These are phyloP conservation scores for Pyricularia sp. DNA, from an alignment of 2,329 filamentous ascomycete genomes.

Conservation along the genomic window DNA sequence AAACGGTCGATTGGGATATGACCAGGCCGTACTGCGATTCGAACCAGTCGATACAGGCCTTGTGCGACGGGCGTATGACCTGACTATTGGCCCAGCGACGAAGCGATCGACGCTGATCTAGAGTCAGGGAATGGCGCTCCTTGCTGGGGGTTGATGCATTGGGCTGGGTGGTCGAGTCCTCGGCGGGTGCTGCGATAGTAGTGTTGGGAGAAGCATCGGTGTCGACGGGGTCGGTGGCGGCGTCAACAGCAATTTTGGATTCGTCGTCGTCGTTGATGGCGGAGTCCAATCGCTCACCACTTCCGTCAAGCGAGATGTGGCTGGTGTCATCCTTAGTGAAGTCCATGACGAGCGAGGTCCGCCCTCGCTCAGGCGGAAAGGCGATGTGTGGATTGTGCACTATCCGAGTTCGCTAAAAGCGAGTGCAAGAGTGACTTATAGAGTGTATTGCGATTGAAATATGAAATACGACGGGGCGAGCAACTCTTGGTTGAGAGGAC, in stretches of 20 bases:
- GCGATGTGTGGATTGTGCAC: not conserved
- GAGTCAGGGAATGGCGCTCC: conserved; percentile 51
- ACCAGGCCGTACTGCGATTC: conserved; percentile 46
- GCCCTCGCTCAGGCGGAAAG: not conserved
- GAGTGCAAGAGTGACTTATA: not conserved
- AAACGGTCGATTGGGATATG: conserved; percentile 55
- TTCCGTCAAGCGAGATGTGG: not conserved
- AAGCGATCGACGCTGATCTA: conserved; percentile 52
- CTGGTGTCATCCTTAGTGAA: not conserved
- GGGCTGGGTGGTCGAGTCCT: not conserved
- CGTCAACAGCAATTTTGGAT: not conserved
- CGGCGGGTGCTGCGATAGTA: not conserved
- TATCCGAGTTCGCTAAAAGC: conserved; percentile 1
- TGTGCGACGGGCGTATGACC: conserved; percentile 46
- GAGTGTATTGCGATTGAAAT: not conserved
- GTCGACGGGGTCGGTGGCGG: not conserved
- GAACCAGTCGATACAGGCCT: conserved; percentile 57
- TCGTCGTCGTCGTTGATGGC: not conserved
- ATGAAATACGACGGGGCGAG: not conserved
- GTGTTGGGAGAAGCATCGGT: not conserved
- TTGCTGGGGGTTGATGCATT: conserved; percentile 18
- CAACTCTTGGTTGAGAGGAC: not conserved
- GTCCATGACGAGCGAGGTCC: not conserved
- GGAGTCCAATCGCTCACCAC: not conserved
- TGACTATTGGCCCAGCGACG: conserved; percentile 51